These are phyloP conservation scores for Berkeleyomyces basicola DNA, from an alignment of 2,329 filamentous ascomycete species.

Conservation along the genomic window DNA sequence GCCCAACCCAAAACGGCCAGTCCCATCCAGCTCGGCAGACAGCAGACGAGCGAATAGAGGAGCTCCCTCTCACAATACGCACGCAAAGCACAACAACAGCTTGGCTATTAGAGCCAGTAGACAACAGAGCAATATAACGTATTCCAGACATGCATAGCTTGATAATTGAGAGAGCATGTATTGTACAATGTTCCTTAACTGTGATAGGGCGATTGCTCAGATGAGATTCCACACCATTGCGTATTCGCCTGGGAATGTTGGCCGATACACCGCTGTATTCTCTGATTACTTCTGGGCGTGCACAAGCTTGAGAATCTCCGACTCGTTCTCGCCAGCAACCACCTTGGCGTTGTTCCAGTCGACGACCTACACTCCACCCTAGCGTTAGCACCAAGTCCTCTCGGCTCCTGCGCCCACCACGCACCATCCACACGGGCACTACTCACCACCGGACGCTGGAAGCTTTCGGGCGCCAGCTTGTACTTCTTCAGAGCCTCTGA, in stretches of 20 bases:
- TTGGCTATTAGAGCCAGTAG: neutral
- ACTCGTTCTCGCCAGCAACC: slow-evolving; percentile 62
- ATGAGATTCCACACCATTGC: neutral
- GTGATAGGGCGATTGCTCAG: neutral
- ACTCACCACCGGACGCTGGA: slow-evolving; percentile 64
- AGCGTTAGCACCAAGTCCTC: slow-evolving; percentile 16
- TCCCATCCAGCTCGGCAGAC: neutral
- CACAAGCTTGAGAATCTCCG: slow-evolving; percentile 73
- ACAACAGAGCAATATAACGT: neutral
- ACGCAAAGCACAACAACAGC: neutral
- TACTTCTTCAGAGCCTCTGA: slow-evolving; percentile 68
- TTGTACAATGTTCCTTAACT: neutral
- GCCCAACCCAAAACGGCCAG: neutral
- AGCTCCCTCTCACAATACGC: neutral
- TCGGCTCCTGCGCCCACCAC: neutral
- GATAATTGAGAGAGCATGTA: neutral
- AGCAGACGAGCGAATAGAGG: neutral
- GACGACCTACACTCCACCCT: slow-evolving; percentile 36
- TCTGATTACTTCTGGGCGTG: slow-evolving; percentile 27
- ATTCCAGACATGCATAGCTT: neutral
- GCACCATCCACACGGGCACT: neutral
- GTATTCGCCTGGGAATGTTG: neutral
- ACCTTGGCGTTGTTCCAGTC: slow-evolving; percentile 90
- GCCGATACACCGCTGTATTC: neutral
- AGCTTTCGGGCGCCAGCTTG: slow-evolving; percentile 49